Percentiles rank a stretch among this genome's conserved stretches.
Evolutionary conservation across 805 yeast genomes (phyloP).

Genomic region (Naumovozyma dairenensis): DNA sequence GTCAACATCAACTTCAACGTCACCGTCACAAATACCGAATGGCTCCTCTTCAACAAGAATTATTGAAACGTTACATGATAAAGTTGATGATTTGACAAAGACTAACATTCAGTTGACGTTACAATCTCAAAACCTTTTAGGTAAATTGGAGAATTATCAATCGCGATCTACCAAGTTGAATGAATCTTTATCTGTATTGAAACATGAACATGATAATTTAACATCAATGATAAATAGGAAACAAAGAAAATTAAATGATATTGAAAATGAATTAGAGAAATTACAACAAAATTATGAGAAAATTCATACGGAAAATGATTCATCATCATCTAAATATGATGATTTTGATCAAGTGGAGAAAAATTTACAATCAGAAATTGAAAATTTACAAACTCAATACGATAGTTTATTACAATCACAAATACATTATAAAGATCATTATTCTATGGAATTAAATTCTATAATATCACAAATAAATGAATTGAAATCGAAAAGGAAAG

Average conservation of each 20-base stretch:
- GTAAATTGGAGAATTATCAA: slow-evolving; percentile 39
- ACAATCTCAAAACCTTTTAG: slow-evolving; percentile 40
- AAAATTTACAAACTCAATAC: slow-evolving; percentile 8
- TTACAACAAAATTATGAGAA: not conserved
- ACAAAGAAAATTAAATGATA: slow-evolving; percentile 54
- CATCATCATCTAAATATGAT: slow-evolving; percentile 5
- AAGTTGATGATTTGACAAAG: slow-evolving; percentile 44
- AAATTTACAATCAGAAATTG: not conserved
- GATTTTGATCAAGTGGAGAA: not conserved
- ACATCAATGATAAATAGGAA: slow-evolving; percentile 38
- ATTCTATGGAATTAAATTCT: slow-evolving; percentile 14
- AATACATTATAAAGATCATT: slow-evolving; percentile 16
- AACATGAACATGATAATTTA: slow-evolving; percentile 59
- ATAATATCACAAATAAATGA: slow-evolving; percentile 5
- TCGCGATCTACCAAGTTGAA: slow-evolving; percentile 38
- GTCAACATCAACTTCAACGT: not conserved
- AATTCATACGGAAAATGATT: not conserved
- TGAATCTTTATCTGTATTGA: slow-evolving; percentile 47
- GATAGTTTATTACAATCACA: slow-evolving; percentile 21
- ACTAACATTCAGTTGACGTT: slow-evolving; percentile 30
- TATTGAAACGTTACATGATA: slow-evolving; percentile 35
- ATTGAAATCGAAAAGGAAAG: slow-evolving; percentile 1
- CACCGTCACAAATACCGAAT: not conserved
- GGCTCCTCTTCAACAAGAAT: slow-evolving; percentile 19
- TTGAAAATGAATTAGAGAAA: slow-evolving; percentile 6